Evolutionary conservation across 148 eudicot species (phyloP).

Genomic region (Arbutus unedo): DNA sequence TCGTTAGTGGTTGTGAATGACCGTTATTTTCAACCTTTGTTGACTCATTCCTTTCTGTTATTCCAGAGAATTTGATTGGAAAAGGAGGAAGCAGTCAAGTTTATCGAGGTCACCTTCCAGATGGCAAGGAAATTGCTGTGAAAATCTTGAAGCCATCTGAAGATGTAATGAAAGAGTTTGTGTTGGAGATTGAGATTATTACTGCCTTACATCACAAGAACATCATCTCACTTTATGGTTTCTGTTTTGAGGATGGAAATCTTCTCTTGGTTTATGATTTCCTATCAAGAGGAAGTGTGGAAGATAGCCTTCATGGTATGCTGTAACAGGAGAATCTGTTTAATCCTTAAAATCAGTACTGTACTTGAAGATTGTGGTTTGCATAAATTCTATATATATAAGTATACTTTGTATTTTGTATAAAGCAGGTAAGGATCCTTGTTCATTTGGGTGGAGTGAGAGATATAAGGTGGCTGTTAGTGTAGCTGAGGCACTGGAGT

Average conservation of each 20-base stretch:
- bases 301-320: constrained; percentile 89
- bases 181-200: constrained; percentile 76
- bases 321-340: constrained; percentile 10
- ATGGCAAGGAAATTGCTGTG: constrained; percentile 76
- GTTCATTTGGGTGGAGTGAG: constrained; percentile 65
- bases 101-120: constrained; percentile 73
- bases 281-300: constrained; percentile 82
- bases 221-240: constrained; percentile 75
- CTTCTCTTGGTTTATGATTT: constrained; percentile 86
- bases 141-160: constrained; percentile 71
- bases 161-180: constrained; percentile 62
- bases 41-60: constrained; percentile 7
- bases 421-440: constrained; percentile 42
- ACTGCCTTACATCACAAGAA: constrained; percentile 75
- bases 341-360: background rate
- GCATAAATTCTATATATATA: background rate
- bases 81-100: constrained; percentile 91
- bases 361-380: background rate
- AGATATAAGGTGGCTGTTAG: constrained; percentile 89
- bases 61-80: constrained; percentile 80
- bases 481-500: constrained; percentile 77
- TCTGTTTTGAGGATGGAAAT: constrained; percentile 69
- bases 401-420: background rate
- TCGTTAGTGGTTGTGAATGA: background rate
- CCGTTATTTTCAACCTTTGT: background rate